Conservation (phyloP, 805 yeast species). For the Lachancea mirantina region DNA sequence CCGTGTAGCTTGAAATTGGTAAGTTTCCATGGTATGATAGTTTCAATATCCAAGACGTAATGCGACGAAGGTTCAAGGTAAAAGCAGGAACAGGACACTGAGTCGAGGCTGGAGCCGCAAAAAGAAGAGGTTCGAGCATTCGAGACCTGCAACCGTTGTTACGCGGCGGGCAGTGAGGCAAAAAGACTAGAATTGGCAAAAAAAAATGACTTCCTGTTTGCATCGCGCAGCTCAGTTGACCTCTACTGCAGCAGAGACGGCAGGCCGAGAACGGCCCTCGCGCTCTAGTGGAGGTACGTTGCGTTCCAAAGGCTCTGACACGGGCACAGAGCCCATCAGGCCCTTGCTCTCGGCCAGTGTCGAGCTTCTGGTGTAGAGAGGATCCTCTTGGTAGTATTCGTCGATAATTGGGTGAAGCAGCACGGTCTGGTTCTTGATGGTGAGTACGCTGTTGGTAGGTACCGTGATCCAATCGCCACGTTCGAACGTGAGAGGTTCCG, state of each 20-base stretch:
- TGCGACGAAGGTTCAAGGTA: too few relatives aligned
- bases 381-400: conserved; percentile 75
- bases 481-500: conserved; percentile 94
- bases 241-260: conserved; percentile 8
- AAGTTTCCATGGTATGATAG: too few relatives aligned
- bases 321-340: conserved; percentile 84
- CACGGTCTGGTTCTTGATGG: conserved; percentile 79
- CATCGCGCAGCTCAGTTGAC: too few relatives aligned
- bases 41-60: too few relatives aligned
- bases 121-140: too few relatives aligned
- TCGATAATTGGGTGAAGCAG: conserved; percentile 85
- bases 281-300: conserved; percentile 74
- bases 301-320: conserved; percentile 41
- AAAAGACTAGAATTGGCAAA: too few relatives aligned
- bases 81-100: too few relatives aligned
- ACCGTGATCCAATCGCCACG: conserved; percentile 97
- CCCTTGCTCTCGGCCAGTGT: conserved; percentile 87
- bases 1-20: too few relatives aligned
- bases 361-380: conserved; percentile 60
- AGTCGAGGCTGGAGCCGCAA: too few relatives aligned
- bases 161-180: too few relatives aligned
- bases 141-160: too few relatives aligned
- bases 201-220: too few relatives aligned
- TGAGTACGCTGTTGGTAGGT: conserved; percentile 82
- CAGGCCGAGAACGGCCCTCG: conserved; percentile 52